A percentile compares a stretch with the other conserved stretches of the same genome.
These are phyloP conservation scores for Cladophialophora immunda DNA, from an alignment of 2,329 filamentous ascomycete species.

Conservation along the genomic window DNA sequence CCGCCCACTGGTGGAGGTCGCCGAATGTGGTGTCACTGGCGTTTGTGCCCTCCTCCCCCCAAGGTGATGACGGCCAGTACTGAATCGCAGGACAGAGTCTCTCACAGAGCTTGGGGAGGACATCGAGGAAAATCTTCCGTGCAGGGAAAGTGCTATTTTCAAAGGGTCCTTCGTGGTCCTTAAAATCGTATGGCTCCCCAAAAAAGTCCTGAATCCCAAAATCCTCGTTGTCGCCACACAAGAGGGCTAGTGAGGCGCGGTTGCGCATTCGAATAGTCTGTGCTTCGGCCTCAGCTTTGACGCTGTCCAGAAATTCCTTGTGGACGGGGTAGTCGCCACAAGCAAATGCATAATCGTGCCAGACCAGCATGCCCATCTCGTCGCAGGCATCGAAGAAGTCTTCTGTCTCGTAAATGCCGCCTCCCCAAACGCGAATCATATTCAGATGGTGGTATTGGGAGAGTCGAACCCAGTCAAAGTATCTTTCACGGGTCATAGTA, in stretches of 20 bases:
- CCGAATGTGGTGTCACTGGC: conserved; percentile 79
- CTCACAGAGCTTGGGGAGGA: conserved; percentile 76
- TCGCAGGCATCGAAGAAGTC: conserved; percentile 79
- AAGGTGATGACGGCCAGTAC: conserved; percentile 83
- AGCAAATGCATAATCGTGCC: conserved; percentile 87
- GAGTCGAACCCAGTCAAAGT: conserved; percentile 68
- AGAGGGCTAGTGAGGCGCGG: conserved; percentile 87
- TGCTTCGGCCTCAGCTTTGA: conserved; percentile 71
- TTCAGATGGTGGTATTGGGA: conserved; percentile 68
- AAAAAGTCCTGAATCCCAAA: conserved; percentile 88
- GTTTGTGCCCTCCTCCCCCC: conserved; percentile 81
- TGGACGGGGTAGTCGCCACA: conserved; percentile 78
- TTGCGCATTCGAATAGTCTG: conserved; percentile 77
- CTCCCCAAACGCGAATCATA: conserved; percentile 74
- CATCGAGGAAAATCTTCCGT: conserved; percentile 90
- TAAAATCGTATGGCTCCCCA: conserved; percentile 74
- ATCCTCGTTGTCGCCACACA: conserved; percentile 93
- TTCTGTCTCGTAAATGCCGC: conserved; percentile 80
- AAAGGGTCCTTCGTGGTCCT: conserved; percentile 86
- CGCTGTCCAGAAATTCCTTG: conserved; percentile 67
- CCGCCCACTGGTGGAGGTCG: conserved; percentile 94
- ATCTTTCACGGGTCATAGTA: conserved; percentile 60
- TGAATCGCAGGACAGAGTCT: conserved; percentile 72
- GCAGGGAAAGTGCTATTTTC: conserved; percentile 89
- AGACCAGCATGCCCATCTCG: conserved; percentile 80